Percentiles rank a stretch among this genome's conserved stretches.
phyloP scores from a whole-genome alignment of 2,329 filamentous ascomycete genomes.

The Juglanconis juglandina region DNA sequence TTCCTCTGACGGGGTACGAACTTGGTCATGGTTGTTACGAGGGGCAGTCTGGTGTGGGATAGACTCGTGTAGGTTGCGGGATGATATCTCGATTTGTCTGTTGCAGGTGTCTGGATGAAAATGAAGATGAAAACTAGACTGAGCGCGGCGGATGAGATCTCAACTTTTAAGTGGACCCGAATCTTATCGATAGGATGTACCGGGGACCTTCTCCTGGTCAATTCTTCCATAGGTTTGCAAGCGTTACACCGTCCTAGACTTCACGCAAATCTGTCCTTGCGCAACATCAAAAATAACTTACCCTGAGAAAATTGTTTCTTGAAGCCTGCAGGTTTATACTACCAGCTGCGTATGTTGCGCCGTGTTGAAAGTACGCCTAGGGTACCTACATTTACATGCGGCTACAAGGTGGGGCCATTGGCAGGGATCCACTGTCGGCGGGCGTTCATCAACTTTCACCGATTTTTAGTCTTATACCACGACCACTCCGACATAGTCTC shows the following conservation, averaged over 20 bases:
- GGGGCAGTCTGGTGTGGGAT: neutral
- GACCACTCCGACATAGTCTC: no score
- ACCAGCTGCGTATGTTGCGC: no score
- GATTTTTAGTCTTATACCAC: neutral
- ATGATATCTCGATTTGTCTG: neutral
- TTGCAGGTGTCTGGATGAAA: neutral
- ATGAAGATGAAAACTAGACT: neutral
- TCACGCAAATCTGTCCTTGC: no score
- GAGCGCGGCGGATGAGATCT: neutral
- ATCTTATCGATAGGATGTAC: neutral
- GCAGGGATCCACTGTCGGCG: neutral
- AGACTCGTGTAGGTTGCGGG: neutral
- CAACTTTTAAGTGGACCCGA: neutral
- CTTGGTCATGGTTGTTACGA: conserved; percentile 42
- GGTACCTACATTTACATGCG: no score
- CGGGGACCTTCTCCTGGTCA: neutral
- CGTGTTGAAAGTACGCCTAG: no score
- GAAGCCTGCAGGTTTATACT: no score
- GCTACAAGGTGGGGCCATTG: neutral
- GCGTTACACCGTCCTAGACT: no score
- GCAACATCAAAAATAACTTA: no score
- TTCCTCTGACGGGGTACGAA: conserved; percentile 65
- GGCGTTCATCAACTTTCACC: neutral
- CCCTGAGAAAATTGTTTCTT: no score
- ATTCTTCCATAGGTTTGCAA: no score